Evolutionary conservation across 2,329 filamentous ascomycete genomes (phyloP).

Genomic region (Exophiala phaeomuriformis): DNA sequence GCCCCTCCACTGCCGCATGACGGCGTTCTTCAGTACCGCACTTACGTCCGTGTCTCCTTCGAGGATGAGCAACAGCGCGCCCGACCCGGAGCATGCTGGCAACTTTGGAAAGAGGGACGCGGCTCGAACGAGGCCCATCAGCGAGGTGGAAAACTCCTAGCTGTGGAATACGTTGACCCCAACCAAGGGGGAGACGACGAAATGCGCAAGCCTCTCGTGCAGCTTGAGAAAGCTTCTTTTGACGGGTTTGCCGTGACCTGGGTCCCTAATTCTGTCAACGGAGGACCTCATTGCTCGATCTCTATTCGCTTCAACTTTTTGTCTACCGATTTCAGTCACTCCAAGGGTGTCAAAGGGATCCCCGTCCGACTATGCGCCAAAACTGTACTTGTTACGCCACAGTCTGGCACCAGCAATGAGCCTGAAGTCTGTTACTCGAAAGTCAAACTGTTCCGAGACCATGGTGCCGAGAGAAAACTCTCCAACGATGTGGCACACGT

Average conservation of each 20-base stretch:
- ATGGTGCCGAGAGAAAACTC: constrained; percentile 88
- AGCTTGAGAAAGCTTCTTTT: constrained; percentile 72
- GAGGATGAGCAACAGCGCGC: constrained; percentile 90
- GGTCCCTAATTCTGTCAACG: constrained; percentile 61
- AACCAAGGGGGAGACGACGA: constrained; percentile 50
- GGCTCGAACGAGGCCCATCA: constrained; percentile 95
- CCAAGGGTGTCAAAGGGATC: constrained; percentile 96
- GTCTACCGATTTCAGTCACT: constrained; percentile 97
- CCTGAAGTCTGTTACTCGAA: constrained; percentile 89
- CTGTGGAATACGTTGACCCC: constrained; percentile 82
- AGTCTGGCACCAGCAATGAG: constrained; percentile 32
- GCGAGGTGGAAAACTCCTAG: constrained; percentile 81
- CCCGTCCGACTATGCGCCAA: constrained; percentile 89
- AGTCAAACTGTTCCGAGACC: constrained; percentile 93
- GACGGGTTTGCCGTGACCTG: constrained; percentile 90
- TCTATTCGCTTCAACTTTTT: constrained; percentile 96
- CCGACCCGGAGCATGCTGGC: constrained; percentile 77
- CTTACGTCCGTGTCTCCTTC: constrained; percentile 90
- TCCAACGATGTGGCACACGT: constrained; percentile 92
- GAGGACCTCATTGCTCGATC: constrained; percentile 68
- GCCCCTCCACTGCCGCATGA: constrained; percentile 52
- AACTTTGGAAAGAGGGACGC: constrained; percentile 89
- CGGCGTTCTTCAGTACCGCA: constrained; percentile 63
- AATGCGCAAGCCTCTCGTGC: constrained; percentile 54
- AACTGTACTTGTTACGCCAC: constrained; percentile 60